Percentiles rank a stretch among this genome's conserved stretches.
phyloP scores from a whole-genome alignment of 164 flowering plant genomes.

The Dillenia suffruticosa region DNA sequence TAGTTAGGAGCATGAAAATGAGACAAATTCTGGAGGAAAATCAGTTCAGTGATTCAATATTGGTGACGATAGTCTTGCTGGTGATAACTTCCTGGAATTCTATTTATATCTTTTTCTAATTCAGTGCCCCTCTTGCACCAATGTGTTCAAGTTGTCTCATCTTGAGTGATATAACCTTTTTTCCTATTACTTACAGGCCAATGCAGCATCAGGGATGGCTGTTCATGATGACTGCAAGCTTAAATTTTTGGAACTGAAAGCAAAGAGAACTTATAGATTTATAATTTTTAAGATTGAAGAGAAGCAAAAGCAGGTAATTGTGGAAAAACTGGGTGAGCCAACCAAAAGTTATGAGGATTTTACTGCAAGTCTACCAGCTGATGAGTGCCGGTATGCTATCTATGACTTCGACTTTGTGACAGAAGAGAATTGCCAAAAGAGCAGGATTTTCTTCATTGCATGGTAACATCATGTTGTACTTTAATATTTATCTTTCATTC shows the following conservation, averaged over 20 bases:
- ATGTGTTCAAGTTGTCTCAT: no score
- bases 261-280: constrained; percentile 30
- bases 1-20: no score
- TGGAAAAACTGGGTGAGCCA: constrained; percentile 40
- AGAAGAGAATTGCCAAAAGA: constrained; percentile 28
- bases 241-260: constrained; percentile 32
- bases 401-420: constrained; percentile 36
- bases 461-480: constrained; percentile 9
- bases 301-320: constrained; percentile 30
- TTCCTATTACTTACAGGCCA: constrained; percentile 12
- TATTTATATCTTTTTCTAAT: no score
- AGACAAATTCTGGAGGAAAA: no score
- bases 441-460: constrained; percentile 30
- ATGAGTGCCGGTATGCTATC: constrained; percentile 44
- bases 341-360: constrained; percentile 34
- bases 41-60: no score
- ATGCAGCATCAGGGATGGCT: constrained; percentile 32
- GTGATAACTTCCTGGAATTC: no score
- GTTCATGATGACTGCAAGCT: constrained; percentile 39
- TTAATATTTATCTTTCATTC: not conserved
- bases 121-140: no score
- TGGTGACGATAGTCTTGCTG: no score
- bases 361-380: constrained; percentile 33
- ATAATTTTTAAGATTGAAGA: constrained; percentile 32
- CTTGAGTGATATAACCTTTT: no score